A percentile compares a stretch with the other conserved stretches of the same genome.
phyloP scores from a whole-genome alignment of 1,284 basidiomycete species.

The Volvariella surrecta region DNA sequence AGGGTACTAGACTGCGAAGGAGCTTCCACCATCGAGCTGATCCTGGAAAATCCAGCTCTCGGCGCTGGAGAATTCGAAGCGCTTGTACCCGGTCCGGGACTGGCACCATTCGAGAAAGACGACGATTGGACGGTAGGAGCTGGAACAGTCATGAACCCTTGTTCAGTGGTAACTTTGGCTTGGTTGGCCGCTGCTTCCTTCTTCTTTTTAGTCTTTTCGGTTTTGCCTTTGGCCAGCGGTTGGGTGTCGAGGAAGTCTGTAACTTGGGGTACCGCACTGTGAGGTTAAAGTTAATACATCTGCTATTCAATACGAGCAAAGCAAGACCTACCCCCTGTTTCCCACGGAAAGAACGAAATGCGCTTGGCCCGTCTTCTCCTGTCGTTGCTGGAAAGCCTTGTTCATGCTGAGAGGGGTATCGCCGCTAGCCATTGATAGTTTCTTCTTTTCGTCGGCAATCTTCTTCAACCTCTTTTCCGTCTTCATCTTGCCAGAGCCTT shows the following conservation, averaged over 20 bases:
- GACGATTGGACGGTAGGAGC: conserved; percentile 32
- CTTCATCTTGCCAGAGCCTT: conserved; percentile 90
- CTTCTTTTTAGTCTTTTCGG: conserved; percentile 70
- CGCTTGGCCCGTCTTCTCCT: conserved; percentile 88
- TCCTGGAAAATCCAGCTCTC: conserved; percentile 69
- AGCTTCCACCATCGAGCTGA: conserved; percentile 38
- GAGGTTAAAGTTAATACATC: conserved; percentile 11
- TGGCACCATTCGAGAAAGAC: conserved; percentile 32
- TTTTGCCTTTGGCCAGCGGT: conserved; percentile 71
- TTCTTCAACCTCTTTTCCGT: conserved; percentile 90
- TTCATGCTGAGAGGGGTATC: conserved; percentile 93
- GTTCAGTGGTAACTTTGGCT: conserved; percentile 28
- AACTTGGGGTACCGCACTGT: conserved; percentile 73
- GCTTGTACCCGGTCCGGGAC: conserved; percentile 29
- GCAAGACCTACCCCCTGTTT: conserved; percentile 71
- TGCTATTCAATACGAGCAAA: conserved; percentile 3
- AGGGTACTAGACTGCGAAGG: conserved; percentile 42
- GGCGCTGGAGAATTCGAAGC: conserved; percentile 55
- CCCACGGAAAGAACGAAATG: conserved; percentile 92
- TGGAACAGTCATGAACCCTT: conserved; percentile 64
- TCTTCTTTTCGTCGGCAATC: conserved; percentile 90
- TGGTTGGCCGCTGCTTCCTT: conserved; percentile 35
- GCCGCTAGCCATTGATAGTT: conserved; percentile 83
- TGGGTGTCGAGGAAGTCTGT: conserved; percentile 71
- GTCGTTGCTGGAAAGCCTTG: conserved; percentile 81